Conservation (phyloP, 2,329 filamentous ascomycete species). For the Fusarium pseudocircinatum region DNA sequence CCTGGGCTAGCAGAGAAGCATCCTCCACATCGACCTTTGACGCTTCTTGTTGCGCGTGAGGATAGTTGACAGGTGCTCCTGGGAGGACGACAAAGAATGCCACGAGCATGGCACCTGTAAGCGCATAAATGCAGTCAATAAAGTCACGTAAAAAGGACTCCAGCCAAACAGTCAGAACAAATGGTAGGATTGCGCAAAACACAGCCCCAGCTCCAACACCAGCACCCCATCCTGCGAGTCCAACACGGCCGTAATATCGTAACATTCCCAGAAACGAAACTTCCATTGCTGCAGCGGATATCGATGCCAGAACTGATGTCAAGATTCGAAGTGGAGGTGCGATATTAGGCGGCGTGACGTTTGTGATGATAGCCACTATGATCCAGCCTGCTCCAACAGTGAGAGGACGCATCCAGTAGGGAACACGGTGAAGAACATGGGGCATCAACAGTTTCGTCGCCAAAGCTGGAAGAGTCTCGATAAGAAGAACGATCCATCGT, state of each 20-base stretch:
- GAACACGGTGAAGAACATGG: conserved; percentile 41
- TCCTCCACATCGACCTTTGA: conserved; percentile 32
- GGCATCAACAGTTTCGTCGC: conserved; percentile 44
- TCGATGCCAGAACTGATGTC: conserved; percentile 44
- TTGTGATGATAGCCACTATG: conserved; percentile 41
- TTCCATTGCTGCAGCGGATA: conserved; percentile 45
- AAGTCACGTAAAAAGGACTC: conserved; percentile 42
- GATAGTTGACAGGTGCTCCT: conserved; percentile 36
- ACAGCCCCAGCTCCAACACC: conserved; percentile 46
- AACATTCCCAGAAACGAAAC: conserved; percentile 47
- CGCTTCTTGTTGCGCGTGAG: conserved; percentile 4
- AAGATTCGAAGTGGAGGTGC: conserved; percentile 44
- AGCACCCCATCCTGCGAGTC: conserved; percentile 49
- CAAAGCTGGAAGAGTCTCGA: conserved; percentile 46
- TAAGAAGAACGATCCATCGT: conserved; percentile 45
- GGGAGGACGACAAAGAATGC: conserved; percentile 46
- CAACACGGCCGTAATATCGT: conserved; percentile 44
- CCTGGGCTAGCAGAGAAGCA: conserved; percentile 50
- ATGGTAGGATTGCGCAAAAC: conserved; percentile 44
- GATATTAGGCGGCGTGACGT: conserved; percentile 48
- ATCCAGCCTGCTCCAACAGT: conserved; percentile 44
- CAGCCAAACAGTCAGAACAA: conserved; percentile 43
- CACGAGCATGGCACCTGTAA: conserved; percentile 42
- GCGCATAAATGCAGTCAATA: conserved; percentile 41
- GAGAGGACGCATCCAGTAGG: conserved; percentile 44